Evolutionary conservation across 371 early-diverging fungal species (phyloP), one percentile per base, ranked within the genome.

Genomic region (Syncephalis fuscata): DNA sequence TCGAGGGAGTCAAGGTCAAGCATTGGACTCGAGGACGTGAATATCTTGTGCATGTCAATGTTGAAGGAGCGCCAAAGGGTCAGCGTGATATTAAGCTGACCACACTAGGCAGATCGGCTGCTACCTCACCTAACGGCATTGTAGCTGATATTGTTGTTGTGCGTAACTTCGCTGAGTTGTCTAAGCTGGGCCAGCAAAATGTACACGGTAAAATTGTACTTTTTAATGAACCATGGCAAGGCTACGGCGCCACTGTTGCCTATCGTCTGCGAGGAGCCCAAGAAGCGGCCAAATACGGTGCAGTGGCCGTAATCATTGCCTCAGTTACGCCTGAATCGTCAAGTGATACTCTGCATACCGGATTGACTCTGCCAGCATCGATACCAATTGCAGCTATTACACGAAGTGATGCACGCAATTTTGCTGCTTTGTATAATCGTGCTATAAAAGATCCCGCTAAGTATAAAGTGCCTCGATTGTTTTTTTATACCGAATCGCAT

Each of bases 351-450:
- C 54, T 67, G 3, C 73, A 74, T 44, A 68, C 73, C 4, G 75
- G 73, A 14, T 54, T 24, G 49, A 60, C 66, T 44, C 3, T 16
- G 3, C 50, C 61, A 1, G 62, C 71, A 23, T n/a, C 38, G 38
- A 74, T 74, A 45, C 75, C 75, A 0, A 65, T 65, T 0, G 75
- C 73, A 0, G 59, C 71, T 10, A 59, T 74, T 27, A 62, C 66
- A n/a, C 44, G 54, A 8, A 67, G 72, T 21, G 75, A 73, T 47
- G 71, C 73, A 17, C 55, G 63, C 37, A 23, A 68, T 3, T 52
- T 74, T n/a, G 60, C 57, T 24, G 60, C 71, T 26, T 56, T 62
- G 39, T 49, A 61, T 27, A 40, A 46, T 47, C 55, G 73, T 19
- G 60, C 9, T 11, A 27, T 23, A 2, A 1, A 17, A 7, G n/a